Conservation (phyloP, 345 rosid genomes). For the Odontarrhena argentea region DNA sequence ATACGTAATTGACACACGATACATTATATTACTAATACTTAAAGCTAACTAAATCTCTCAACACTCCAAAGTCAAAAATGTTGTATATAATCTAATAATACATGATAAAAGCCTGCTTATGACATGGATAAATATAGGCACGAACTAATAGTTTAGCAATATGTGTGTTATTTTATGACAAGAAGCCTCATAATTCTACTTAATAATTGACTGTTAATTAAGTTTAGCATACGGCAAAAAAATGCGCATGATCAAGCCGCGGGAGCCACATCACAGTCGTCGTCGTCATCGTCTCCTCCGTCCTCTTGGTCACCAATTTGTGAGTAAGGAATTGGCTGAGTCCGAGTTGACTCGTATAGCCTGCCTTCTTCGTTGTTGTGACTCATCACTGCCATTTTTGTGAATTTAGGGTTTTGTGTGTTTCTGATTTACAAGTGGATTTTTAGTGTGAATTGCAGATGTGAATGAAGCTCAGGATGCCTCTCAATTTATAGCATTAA, state of each 20-base stretch:
- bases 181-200: slow-evolving; percentile 20
- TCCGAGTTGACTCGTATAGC: slow-evolving; percentile 32
- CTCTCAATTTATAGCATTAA: slow-evolving; percentile 31
- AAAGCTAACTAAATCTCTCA: slow-evolving; percentile 35
- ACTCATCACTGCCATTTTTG: slow-evolving; percentile 39
- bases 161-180: slow-evolving; percentile 18
- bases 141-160: neutral
- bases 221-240: slow-evolving; percentile 30
- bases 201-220: slow-evolving; percentile 13
- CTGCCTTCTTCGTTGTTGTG: slow-evolving; percentile 32
- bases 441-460: slow-evolving; percentile 26
- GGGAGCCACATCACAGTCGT: slow-evolving; percentile 42
- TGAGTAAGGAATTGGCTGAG: slow-evolving; percentile 25
- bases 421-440: slow-evolving; percentile 19
- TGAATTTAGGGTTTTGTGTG: slow-evolving; percentile 27
- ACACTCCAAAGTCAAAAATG: slow-evolving; percentile 36
- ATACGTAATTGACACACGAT: slow-evolving; percentile 14
- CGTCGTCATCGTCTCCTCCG: slow-evolving; percentile 47
- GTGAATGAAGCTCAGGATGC: slow-evolving; percentile 11
- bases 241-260: slow-evolving; percentile 40
- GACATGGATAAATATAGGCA: slow-evolving; percentile 26
- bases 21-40: slow-evolving; percentile 24
- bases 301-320: slow-evolving; percentile 27
- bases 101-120: slow-evolving; percentile 18
- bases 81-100: slow-evolving; percentile 13